Conservation (phyloP, 2,329 filamentous ascomycete genomes). For the Aphanocladium album region DNA sequence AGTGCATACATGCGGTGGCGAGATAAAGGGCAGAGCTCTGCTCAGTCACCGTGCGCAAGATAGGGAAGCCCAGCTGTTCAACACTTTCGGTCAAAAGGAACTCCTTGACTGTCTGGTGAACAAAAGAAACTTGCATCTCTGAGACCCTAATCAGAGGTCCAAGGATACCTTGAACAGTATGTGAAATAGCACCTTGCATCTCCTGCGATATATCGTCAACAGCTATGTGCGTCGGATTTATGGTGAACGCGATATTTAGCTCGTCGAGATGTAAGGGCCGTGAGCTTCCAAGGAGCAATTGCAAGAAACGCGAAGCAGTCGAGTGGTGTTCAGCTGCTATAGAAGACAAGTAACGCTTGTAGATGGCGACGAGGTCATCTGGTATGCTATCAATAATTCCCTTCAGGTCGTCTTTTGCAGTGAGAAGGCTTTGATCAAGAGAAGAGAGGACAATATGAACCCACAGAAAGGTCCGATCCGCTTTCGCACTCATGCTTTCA, state of each 20-base stretch:
- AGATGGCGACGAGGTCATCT: conserved; percentile 24
- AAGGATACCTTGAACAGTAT: conserved; percentile 27
- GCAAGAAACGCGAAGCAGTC: conserved; percentile 25
- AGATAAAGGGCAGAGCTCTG: conserved; percentile 16
- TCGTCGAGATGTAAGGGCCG: conserved; percentile 29
- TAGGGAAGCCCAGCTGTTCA: background rate
- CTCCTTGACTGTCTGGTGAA: conserved; percentile 33
- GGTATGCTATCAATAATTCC: conserved; percentile 28
- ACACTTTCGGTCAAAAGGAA: conserved; percentile 22
- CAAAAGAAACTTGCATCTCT: conserved; percentile 26
- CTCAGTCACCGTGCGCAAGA: conserved; percentile 8
- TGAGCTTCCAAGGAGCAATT: conserved; percentile 28
- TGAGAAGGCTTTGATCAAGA: conserved; percentile 24
- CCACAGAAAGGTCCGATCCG: conserved; percentile 35
- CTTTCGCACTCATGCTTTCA: conserved; percentile 24
- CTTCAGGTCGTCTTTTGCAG: conserved; percentile 23
- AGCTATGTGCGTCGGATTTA: conserved; percentile 21
- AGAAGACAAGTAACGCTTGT: conserved; percentile 24
- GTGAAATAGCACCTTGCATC: conserved; percentile 23
- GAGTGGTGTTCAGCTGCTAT: conserved; percentile 23
- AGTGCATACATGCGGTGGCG: conserved; percentile 20
- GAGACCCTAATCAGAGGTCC: conserved; percentile 29
- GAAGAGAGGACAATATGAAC: conserved; percentile 30
- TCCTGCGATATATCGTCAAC: conserved; percentile 21
- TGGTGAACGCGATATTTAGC: conserved; percentile 28